Conservation (phyloP, 441 rosid species). For the Manihot esculenta region DNA sequence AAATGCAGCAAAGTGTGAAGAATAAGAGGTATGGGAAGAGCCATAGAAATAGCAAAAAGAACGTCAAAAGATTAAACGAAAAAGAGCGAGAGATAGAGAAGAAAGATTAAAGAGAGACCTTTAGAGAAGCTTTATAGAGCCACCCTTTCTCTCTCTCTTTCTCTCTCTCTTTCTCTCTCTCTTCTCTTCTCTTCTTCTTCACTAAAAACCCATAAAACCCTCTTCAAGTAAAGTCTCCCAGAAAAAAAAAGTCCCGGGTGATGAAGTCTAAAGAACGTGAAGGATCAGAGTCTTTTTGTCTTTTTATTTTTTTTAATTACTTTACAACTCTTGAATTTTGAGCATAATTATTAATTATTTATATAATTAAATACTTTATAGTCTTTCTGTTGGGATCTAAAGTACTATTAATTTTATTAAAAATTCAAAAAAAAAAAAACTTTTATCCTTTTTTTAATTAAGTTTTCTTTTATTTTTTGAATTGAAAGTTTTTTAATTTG, state of each 20-base stretch:
- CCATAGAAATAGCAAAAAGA: slow-evolving; percentile 26
- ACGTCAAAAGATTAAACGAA: slow-evolving; percentile 15
- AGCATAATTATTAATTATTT: not conserved
- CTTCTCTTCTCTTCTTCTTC: not conserved
- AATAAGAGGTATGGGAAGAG: slow-evolving; percentile 12
- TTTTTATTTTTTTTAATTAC: slow-evolving; percentile 5
- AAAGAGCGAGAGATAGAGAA: slow-evolving; percentile 13
- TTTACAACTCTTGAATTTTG: not conserved
- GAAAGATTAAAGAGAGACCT: not conserved
- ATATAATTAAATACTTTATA: too few relatives aligned
- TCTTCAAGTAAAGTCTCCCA: slow-evolving; percentile 16
- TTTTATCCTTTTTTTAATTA: too few relatives aligned
- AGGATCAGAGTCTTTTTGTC: slow-evolving; percentile 34
- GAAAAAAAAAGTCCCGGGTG: slow-evolving; percentile 25
- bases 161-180: not conserved
- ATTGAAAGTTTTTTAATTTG: too few relatives aligned
- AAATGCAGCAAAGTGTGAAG: slow-evolving; percentile 18
- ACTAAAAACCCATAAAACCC: slow-evolving; percentile 38
- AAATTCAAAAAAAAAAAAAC: too few relatives aligned
- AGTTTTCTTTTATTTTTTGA: too few relatives aligned
- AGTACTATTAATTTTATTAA: too few relatives aligned
- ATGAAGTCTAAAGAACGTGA: slow-evolving; percentile 55
- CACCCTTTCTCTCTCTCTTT: not conserved
- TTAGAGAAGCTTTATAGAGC: slow-evolving; percentile 17
- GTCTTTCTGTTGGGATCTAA: too few relatives aligned